A percentile compares a stretch with the other conserved stretches of the same genome.
Conservation (phyloP, 345 rosid genomes). For the Aquilaria sinensis region DNA sequence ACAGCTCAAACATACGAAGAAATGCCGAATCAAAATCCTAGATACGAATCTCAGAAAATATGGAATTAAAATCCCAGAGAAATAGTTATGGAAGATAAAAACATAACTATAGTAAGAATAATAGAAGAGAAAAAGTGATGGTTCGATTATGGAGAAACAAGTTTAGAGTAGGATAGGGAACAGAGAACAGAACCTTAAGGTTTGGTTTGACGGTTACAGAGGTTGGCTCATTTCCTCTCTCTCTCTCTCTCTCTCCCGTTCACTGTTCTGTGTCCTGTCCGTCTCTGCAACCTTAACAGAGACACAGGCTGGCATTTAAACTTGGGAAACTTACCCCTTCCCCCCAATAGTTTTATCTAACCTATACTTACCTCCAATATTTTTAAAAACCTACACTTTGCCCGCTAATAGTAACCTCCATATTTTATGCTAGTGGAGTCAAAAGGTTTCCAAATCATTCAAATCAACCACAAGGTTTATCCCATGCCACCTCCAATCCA, state of each 20-base stretch:
- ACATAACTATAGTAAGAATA: too few species aligned
- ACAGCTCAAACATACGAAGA: background rate
- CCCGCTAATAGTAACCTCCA: too few species aligned
- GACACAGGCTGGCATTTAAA: conserved; percentile 23
- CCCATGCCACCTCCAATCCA: too few species aligned
- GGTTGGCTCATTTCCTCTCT: conserved; percentile 11
- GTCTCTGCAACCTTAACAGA: conserved; percentile 29
- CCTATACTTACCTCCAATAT: too few species aligned
- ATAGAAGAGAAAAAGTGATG: too few species aligned
- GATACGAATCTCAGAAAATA: background rate
- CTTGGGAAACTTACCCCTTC: background rate
- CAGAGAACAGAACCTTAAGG: conserved; percentile 14
- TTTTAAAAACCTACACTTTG: too few species aligned
- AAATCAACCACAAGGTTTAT: too few species aligned
- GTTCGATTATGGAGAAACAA: background rate
- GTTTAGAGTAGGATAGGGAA: conserved; percentile 20
- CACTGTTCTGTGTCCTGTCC: too few species aligned
- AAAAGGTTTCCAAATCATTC: too few species aligned
- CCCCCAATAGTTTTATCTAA: too few species aligned
- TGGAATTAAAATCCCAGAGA: background rate
- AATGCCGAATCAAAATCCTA: conserved; percentile 8
- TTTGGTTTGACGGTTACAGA: conserved; percentile 16
- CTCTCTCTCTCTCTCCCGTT: background rate
- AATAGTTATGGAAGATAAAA: background rate
- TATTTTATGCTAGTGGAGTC: too few species aligned